Evolutionary conservation across 139 green algal species (phyloP).

Genomic region (Chara braunii): DNA sequence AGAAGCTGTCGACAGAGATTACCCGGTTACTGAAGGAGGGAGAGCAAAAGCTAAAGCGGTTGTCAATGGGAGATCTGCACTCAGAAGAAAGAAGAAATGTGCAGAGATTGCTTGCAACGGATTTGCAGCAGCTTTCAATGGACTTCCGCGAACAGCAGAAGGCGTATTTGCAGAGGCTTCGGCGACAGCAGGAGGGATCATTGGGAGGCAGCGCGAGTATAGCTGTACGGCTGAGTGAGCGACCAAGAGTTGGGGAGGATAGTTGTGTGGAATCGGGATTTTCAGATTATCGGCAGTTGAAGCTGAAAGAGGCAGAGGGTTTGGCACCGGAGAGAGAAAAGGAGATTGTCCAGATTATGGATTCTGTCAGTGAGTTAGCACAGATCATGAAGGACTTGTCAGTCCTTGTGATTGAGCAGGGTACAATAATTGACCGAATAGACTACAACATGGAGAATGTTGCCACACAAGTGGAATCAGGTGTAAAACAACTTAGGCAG

Average conservation of each 20-base stretch:
- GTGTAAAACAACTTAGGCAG: slow-evolving; percentile 71
- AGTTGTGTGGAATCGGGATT: slow-evolving; percentile 11
- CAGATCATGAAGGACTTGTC: slow-evolving; percentile 94
- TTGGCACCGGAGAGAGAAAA: slow-evolving; percentile 18
- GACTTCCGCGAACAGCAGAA: slow-evolving; percentile 47
- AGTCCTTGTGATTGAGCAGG: slow-evolving; percentile 94
- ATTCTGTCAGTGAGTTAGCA: slow-evolving; percentile 70
- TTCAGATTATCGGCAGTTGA: slow-evolving; percentile 14
- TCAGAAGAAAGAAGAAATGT: slow-evolving; percentile 5
- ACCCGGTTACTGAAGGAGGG: slow-evolving; percentile 39
- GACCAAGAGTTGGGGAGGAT: background rate
- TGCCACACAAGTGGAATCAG: slow-evolving; percentile 64
- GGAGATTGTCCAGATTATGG: slow-evolving; percentile 52
- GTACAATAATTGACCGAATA: slow-evolving; percentile 90
- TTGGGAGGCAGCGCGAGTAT: background rate
- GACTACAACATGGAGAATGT: slow-evolving; percentile 85
- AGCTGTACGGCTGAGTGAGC: too few species aligned
- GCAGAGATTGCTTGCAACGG: slow-evolving; percentile 41
- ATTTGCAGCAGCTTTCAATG: slow-evolving; percentile 43
- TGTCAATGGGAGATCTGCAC: background rate
- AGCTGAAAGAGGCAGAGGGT: slow-evolving; percentile 4
- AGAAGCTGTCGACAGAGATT: slow-evolving; percentile 44
- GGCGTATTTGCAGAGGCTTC: slow-evolving; percentile 35
- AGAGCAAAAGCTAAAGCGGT: slow-evolving; percentile 26
- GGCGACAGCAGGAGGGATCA: slow-evolving; percentile 31